A percentile compares a stretch with the other conserved stretches of the same genome.
phyloP scores from a whole-genome alignment of 352 stramenopile species.

The Globisporangium nunn region DNA sequence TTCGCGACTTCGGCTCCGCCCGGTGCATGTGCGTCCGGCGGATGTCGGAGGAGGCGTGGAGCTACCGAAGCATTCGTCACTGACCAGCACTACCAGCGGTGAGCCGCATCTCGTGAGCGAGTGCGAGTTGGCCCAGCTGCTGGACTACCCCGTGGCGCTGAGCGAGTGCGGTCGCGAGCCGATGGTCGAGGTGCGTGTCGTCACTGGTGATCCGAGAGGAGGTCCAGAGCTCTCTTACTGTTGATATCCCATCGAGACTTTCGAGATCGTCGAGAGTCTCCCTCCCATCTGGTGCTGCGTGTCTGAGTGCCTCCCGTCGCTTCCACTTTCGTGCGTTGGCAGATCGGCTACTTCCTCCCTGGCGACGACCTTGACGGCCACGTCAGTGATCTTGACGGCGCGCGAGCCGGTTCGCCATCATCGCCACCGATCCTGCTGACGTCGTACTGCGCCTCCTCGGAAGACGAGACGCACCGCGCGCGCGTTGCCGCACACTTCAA shows the following conservation, averaged over 20 bases:
- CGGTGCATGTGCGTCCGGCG: neutral
- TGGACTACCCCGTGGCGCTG: constrained; percentile 65
- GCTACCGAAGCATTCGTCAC: neutral
- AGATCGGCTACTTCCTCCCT: constrained; percentile 5
- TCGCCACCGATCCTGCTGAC: constrained; percentile 15
- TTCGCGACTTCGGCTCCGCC: constrained; percentile 8
- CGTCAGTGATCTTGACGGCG: neutral
- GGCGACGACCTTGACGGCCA: too few relatives aligned
- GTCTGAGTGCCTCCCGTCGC: neutral
- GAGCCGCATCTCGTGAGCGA: constrained; percentile 23
- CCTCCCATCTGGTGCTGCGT: neutral
- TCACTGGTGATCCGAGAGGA: too few relatives aligned
- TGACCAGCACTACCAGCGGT: neutral
- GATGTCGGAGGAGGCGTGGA: neutral
- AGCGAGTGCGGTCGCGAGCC: constrained; percentile 34
- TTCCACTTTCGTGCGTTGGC: neutral
- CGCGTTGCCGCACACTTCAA: constrained; percentile 32
- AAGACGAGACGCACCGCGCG: constrained; percentile 3
- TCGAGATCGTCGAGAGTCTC: too few relatives aligned
- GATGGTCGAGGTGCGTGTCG: constrained; percentile 52
- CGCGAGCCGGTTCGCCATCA: neutral
- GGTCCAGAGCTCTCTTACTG: neutral
- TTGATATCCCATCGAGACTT: neutral
- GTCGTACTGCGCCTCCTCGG: constrained; percentile 47
- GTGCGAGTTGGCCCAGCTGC: constrained; percentile 22